Evolutionary conservation across 768 basidiomycete species (phyloP).

Genomic region (Filobasidium floriforme): DNA sequence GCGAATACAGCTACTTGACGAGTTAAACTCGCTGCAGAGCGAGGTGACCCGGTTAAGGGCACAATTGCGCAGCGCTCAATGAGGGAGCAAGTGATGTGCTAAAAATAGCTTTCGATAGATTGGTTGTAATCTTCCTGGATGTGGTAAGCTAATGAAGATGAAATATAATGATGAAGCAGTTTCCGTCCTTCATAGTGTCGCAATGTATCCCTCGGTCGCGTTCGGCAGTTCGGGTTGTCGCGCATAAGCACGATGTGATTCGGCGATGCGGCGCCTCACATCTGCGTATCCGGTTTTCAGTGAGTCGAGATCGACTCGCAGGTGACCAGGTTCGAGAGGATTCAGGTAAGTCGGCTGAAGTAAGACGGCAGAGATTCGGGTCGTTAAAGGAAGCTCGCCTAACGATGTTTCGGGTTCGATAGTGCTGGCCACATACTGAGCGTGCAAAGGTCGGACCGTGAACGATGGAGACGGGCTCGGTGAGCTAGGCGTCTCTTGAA

Average conservation of each 20-base stretch:
- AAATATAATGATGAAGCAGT: no score
- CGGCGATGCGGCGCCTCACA: no score
- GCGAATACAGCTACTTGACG: slow-evolving; percentile 74
- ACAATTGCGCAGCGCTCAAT: slow-evolving; percentile 9
- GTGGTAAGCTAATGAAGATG: no score
- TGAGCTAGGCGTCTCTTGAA: no score
- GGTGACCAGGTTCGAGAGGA: not conserved
- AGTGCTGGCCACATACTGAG: not conserved
- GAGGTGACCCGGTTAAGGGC: slow-evolving; percentile 2
- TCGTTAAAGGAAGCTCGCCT: not conserved
- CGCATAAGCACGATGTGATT: no score
- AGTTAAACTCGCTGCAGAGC: slow-evolving; percentile 51
- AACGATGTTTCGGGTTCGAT: not conserved
- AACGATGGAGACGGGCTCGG: not conserved
- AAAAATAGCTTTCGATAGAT: not conserved
- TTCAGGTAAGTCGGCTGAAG: not conserved
- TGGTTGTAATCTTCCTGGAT: not conserved
- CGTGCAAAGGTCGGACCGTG: not conserved
- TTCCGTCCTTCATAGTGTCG: no score
- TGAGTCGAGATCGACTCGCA: no score
- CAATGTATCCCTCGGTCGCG: no score
- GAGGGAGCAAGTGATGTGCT: not conserved
- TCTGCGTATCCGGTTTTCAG: no score
- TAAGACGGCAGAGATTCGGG: not conserved
- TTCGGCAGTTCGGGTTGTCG: no score